Conservation (phyloP, 345 rosid species). For the Eucalyptus fibrosa region DNA sequence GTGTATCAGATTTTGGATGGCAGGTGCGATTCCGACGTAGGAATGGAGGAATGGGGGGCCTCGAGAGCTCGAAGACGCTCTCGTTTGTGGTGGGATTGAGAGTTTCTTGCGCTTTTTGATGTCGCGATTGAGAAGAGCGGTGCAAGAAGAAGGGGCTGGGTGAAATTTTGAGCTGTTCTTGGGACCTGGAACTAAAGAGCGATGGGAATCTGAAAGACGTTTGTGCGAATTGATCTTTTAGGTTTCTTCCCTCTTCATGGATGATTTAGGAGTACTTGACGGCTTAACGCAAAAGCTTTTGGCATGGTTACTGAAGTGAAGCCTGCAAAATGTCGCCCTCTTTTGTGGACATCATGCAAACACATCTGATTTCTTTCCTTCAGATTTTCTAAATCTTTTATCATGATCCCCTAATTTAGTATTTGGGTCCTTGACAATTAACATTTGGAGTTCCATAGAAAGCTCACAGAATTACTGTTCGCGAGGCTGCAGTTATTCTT, state of each 20-base stretch:
- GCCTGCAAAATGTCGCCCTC: accelerated
- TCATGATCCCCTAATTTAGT: background rate
- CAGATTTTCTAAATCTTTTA: background rate
- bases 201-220: too few relatives aligned
- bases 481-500: background rate
- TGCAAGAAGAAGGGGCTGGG: background rate
- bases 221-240: too few relatives aligned
- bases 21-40: too few relatives aligned
- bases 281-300: background rate
- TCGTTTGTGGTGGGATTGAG: too few relatives aligned
- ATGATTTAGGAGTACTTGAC: background rate
- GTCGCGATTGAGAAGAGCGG: too few relatives aligned
- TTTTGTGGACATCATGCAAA: background rate
- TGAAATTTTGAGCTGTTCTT: background rate
- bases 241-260: background rate
- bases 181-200: background rate
- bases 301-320: background rate
- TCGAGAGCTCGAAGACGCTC: too few relatives aligned
- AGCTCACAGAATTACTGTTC: background rate
- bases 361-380: accelerated
- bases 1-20: too few relatives aligned
- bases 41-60: too few relatives aligned
- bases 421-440: background rate
- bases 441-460: background rate
- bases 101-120: too few relatives aligned